Evolutionary conservation across 176 grass and related monocot species (phyloP).

Genomic region (Musa troglodytarum): DNA sequence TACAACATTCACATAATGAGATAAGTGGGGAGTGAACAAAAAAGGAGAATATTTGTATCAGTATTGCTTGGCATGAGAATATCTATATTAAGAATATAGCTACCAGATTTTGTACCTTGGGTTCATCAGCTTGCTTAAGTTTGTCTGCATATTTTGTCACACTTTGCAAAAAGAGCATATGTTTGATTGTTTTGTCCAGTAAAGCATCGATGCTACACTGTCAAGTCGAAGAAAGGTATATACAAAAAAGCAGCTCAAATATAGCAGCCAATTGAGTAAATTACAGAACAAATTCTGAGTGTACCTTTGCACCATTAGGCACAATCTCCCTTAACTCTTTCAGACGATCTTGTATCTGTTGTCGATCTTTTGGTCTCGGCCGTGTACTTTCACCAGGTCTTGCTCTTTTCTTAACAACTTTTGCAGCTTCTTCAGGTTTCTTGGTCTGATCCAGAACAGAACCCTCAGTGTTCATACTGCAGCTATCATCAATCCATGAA

Average conservation of each 20-base stretch:
- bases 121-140: constrained; percentile 79
- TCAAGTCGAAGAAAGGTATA: constrained; percentile 17
- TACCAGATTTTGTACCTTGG: constrained; percentile 44
- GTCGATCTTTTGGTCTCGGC: constrained; percentile 87
- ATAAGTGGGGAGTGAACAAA: background rate
- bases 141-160: constrained; percentile 97
- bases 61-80: too few relatives aligned
- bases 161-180: constrained; percentile 99
- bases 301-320: constrained; percentile 92
- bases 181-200: constrained; percentile 95
- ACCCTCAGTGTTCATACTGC: constrained; percentile 67
- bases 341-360: constrained; percentile 94
- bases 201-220: constrained; percentile 99
- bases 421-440: constrained; percentile 43
- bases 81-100: background rate
- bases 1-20: constrained; percentile 17
- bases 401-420: constrained; percentile 71
- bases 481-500: constrained; percentile 71
- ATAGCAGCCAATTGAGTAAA: background rate
- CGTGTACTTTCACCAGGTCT: constrained; percentile 80
- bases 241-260: background rate
- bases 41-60: too few relatives aligned
- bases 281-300: background rate
- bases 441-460: constrained; percentile 43
- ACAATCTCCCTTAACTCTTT: constrained; percentile 94